phyloP scores from a whole-genome alignment of 352 stramenopile genomes.

The Paralagenidium karlingii region DNA sequence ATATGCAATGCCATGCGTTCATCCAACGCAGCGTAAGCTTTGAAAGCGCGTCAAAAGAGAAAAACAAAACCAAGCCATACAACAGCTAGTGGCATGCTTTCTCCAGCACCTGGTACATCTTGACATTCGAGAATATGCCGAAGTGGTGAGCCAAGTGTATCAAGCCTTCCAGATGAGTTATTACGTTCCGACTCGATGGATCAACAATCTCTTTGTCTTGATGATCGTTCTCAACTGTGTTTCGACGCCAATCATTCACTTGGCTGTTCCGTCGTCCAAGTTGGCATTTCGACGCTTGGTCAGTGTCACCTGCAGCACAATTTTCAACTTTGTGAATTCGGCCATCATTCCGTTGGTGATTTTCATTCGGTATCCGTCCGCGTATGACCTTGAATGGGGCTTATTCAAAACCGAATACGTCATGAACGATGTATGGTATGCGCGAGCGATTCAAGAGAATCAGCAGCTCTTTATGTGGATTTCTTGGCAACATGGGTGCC shows the following conservation, averaged over 20 bases:
- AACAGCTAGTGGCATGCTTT: too few relatives aligned
- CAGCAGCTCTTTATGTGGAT: constrained; percentile 14
- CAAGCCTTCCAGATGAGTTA: constrained; percentile 3
- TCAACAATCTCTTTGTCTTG: constrained; percentile 4
- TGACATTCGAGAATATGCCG: not conserved
- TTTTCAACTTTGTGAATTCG: constrained; percentile 9
- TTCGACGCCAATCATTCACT: constrained; percentile 4
- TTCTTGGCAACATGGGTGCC: constrained; percentile 16
- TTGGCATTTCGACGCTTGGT: too few relatives aligned
- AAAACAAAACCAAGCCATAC: too few relatives aligned
- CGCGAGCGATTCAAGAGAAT: constrained; percentile 29
- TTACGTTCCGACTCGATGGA: constrained; percentile 1
- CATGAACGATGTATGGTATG: constrained; percentile 26
- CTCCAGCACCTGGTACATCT: too few relatives aligned
- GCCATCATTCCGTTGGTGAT: constrained; percentile 19
- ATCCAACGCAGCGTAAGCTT: too few relatives aligned
- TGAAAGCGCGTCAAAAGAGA: too few relatives aligned
- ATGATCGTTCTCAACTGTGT: constrained; percentile 4
- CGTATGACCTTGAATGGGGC: constrained; percentile 14
- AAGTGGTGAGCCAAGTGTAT: constrained; percentile 3
- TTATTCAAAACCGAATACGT: constrained; percentile 16
- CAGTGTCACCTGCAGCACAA: too few relatives aligned
- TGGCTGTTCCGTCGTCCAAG: too few relatives aligned
- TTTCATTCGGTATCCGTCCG: constrained; percentile 15
- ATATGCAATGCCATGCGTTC: too few relatives aligned